These are phyloP conservation scores for Boletus fagicola DNA, from an alignment of 768 basidiomycete genomes.

Conservation along the genomic window DNA sequence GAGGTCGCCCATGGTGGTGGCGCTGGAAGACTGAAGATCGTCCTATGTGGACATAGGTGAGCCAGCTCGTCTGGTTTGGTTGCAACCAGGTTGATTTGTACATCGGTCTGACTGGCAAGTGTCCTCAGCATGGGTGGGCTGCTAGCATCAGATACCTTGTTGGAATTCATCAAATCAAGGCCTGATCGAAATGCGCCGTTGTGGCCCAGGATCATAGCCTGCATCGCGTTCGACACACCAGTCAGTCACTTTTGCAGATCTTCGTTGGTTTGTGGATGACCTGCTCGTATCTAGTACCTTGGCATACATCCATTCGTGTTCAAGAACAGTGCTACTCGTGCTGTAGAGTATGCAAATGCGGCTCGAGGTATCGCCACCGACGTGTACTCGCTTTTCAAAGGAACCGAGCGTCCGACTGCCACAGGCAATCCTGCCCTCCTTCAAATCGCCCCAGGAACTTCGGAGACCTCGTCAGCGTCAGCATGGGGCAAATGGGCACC, in stretches of 20 bases:
- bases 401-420: constrained; percentile 39
- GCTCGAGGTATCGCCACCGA: constrained; percentile 65
- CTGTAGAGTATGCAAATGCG: constrained; percentile 62
- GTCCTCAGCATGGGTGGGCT: constrained; percentile 86
- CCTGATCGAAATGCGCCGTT: constrained; percentile 64
- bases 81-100: not conserved
- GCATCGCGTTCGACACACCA: constrained; percentile 88
- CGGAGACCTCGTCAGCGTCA: constrained; percentile 23
- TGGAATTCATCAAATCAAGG: constrained; percentile 66
- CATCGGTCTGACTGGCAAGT: not conserved
- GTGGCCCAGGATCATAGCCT: constrained; percentile 88
- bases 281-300: constrained; percentile 57
- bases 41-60: constrained; percentile 88
- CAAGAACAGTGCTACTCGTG: constrained; percentile 79
- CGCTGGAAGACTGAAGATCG: constrained; percentile 67
- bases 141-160: constrained; percentile 78
- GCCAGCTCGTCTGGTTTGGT: constrained; percentile 10
- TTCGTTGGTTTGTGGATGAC: not conserved
- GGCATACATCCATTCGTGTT: constrained; percentile 85
- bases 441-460: constrained; percentile 33
- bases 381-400: constrained; percentile 53
- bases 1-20: constrained; percentile 81
- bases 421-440: constrained; percentile 29
- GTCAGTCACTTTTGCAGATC: constrained; percentile 41
- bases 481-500: constrained; percentile 68